phyloP scores from a whole-genome alignment of 345 rosid genomes.

The Pistacia vera region DNA sequence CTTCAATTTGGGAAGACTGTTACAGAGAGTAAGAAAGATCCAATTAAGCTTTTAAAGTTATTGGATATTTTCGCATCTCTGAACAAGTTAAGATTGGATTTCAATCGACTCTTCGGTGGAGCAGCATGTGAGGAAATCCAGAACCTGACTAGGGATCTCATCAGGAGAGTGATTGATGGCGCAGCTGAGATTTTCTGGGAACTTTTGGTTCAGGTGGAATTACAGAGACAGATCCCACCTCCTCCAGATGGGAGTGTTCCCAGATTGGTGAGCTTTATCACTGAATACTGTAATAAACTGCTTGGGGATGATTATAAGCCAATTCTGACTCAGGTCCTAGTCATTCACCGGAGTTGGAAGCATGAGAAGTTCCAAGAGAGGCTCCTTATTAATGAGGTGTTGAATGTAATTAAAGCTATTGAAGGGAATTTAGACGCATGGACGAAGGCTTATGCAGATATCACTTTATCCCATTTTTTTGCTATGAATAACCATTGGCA shows the following conservation, averaged over 20 bases:
- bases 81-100: conserved; percentile 87
- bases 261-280: conserved; percentile 74
- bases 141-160: conserved; percentile 93
- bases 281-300: conserved; percentile 86
- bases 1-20: conserved; percentile 96
- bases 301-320: conserved; percentile 86
- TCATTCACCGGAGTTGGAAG: conserved; percentile 95
- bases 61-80: conserved; percentile 86
- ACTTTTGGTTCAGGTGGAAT: conserved; percentile 83
- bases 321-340: conserved; percentile 72
- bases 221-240: conserved; percentile 80
- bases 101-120: conserved; percentile 97
- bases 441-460: conserved; percentile 76
- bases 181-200: conserved; percentile 97
- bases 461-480: conserved; percentile 61
- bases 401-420: conserved; percentile 68
- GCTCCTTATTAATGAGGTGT: conserved; percentile 68
- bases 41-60: conserved; percentile 86
- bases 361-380: conserved; percentile 86
- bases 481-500: conserved; percentile 95
- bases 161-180: conserved; percentile 83
- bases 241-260: conserved; percentile 87
- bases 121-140: conserved; percentile 91
- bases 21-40: conserved; percentile 91
- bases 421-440: conserved; percentile 79